Conservation (phyloP, 345 rosid species). For the Acer yangbiense region DNA sequence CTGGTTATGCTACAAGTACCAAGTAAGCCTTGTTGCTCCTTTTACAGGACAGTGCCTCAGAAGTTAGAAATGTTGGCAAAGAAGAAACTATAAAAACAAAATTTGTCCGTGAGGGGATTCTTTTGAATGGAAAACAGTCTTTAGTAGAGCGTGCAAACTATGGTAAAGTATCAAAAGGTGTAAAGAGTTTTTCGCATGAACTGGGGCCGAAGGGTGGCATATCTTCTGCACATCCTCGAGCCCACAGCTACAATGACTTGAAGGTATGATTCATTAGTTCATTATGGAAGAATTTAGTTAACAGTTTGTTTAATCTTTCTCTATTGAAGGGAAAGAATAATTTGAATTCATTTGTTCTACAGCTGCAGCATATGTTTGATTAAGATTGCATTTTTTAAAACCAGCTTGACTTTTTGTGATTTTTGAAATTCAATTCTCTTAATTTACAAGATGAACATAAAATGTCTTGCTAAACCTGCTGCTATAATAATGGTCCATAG, state of each 20-base stretch:
- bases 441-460: not conserved
- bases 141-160: constrained; percentile 29
- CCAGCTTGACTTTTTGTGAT: not conserved
- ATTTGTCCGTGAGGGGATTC: constrained; percentile 22
- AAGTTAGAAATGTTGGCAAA: constrained; percentile 32
- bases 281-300: not conserved
- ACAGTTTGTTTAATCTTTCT: constrained; percentile 8
- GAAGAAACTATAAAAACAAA: constrained; percentile 35
- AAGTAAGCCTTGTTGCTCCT: constrained; percentile 15
- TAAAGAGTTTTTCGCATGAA: constrained; percentile 82
- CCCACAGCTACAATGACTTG: constrained; percentile 70
- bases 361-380: not conserved
- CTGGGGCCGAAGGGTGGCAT: constrained; percentile 72
- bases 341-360: not conserved
- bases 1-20: constrained; percentile 7
- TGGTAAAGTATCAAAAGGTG: constrained; percentile 46
- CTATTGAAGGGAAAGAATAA: not conserved
- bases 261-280: constrained; percentile 38
- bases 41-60: constrained; percentile 44
- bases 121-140: constrained; percentile 28
- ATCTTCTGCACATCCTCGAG: constrained; percentile 49
- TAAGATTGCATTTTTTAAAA: not conserved
- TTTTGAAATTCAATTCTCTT: not conserved
- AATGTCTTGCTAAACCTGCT: not conserved
- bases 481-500: not conserved